These are phyloP conservation scores for Fusarium lateritium DNA, from an alignment of 2,329 filamentous ascomycete species.

Conservation along the genomic window DNA sequence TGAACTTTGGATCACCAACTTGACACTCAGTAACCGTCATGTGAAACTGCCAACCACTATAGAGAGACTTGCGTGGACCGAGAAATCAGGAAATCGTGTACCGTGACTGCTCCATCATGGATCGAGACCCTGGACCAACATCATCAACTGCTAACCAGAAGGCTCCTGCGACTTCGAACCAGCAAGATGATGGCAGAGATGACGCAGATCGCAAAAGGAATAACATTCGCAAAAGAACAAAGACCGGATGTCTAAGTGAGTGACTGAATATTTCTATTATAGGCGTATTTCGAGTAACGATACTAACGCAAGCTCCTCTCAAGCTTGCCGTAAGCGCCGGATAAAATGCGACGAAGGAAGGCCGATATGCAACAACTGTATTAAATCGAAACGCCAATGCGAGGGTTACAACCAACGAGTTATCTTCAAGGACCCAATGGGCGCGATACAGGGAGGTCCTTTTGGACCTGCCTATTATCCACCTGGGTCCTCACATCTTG, in stretches of 20 bases:
- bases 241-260: constrained; percentile 92
- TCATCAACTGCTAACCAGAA: constrained; percentile 35
- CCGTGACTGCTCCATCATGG: constrained; percentile 32
- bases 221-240: constrained; percentile 79
- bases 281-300: constrained; percentile 3
- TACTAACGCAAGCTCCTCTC: constrained; percentile 43
- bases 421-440: constrained; percentile 79
- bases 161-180: constrained; percentile 52
- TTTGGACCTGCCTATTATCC: constrained; percentile 61
- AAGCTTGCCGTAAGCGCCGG: constrained; percentile 91
- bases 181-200: constrained; percentile 57
- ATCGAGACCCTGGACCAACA: constrained; percentile 31
- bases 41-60: constrained; percentile 33
- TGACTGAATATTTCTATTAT: constrained; percentile 36
- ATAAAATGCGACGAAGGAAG: constrained; percentile 97
- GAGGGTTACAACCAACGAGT: constrained; percentile 88
- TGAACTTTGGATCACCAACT: constrained; percentile 14
- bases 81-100: constrained; percentile 20
- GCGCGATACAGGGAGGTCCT: constrained; percentile 61
- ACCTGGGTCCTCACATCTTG: constrained; percentile 54
- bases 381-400: constrained; percentile 87
- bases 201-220: constrained; percentile 63
- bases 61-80: constrained; percentile 28
- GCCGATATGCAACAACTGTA: constrained; percentile 86
- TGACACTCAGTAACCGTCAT: constrained; percentile 36